Conservation (phyloP, 805 yeast species). For the Saturnispora zaruensis region DNA sequence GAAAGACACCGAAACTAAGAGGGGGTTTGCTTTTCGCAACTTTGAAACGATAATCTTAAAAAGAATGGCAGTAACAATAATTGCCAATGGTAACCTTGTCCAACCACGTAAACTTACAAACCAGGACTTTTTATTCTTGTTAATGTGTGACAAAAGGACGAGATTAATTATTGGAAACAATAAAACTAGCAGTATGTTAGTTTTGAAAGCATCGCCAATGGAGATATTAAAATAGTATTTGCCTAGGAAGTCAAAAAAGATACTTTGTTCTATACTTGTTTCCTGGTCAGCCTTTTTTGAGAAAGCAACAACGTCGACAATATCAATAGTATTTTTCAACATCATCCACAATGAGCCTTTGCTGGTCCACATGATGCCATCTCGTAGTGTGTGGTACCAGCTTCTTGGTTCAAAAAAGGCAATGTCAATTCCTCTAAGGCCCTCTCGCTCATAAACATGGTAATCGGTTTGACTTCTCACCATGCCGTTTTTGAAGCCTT, state of each 20-base stretch:
- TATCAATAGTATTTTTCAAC: conserved; percentile 63
- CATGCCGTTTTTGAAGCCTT: conserved; percentile 68
- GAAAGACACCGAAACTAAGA: conserved; percentile 43
- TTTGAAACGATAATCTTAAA: conserved; percentile 32
- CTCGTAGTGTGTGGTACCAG: conserved; percentile 72
- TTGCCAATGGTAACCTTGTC: conserved; percentile 52
- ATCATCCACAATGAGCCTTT: conserved; percentile 76
- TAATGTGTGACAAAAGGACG: conserved; percentile 39
- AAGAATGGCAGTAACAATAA: conserved; percentile 36
- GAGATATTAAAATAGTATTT: conserved; percentile 46
- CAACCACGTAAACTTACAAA: conserved; percentile 35
- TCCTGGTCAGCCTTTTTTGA: conserved; percentile 21
- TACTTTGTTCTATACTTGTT: conserved; percentile 33
- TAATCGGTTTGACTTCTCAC: conserved; percentile 83
- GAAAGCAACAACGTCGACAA: conserved; percentile 38
- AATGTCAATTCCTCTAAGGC: conserved; percentile 78
- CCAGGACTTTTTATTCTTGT: conserved; percentile 39
- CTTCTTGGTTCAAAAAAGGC: conserved; percentile 84
- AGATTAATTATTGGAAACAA: conserved; percentile 46
- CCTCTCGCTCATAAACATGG: conserved; percentile 55
- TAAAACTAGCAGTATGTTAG: conserved; percentile 45
- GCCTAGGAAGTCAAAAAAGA: conserved; percentile 60
- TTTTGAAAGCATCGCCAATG: conserved; percentile 37
- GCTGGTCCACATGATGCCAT: conserved; percentile 55
- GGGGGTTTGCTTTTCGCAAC: conserved; percentile 37